Conservation (phyloP, 805 yeast species). For the Kazachstania bromeliacearum region DNA sequence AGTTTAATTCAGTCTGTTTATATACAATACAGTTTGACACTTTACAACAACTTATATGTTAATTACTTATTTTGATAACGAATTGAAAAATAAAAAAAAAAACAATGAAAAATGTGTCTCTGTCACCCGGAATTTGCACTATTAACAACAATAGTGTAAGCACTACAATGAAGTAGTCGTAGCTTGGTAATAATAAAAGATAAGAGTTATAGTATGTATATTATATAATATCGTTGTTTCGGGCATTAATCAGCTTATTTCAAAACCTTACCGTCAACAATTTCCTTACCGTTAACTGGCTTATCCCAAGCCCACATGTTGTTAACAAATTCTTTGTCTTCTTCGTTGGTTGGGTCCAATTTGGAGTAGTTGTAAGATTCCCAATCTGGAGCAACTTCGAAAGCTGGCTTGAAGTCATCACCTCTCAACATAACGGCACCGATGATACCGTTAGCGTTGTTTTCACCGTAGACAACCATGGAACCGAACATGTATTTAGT, state of each 20-base stretch:
- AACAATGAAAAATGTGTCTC: no score
- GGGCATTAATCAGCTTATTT: no score
- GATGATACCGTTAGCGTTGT: constrained; percentile 94
- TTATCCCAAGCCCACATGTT: constrained; percentile 99
- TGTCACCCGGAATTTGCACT: no score
- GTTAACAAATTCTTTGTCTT: constrained; percentile 69
- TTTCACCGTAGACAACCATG: constrained; percentile 93
- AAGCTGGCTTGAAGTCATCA: constrained; percentile 81
- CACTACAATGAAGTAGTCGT: no score
- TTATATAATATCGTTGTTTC: not conserved
- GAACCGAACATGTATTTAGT: constrained; percentile 90
- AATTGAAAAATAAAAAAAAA: no score
- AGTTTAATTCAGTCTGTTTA: no score
- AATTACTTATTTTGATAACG: no score
- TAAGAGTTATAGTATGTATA: no score
- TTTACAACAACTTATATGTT: no score
- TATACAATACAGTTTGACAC: no score
- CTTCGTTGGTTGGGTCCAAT: constrained; percentile 72
- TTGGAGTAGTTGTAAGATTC: constrained; percentile 81
- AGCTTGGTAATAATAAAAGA: no score
- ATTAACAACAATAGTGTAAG: no score
- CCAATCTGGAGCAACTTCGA: constrained; percentile 98
- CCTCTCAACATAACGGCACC: constrained; percentile 96
- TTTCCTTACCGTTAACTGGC: constrained; percentile 76
- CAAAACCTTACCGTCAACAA: constrained; percentile 96